Percentiles rank a stretch among this genome's conserved stretches.
phyloP scores from a whole-genome alignment of 2,329 filamentous ascomycete genomes.

The Ascocoryne sarcoides region DNA sequence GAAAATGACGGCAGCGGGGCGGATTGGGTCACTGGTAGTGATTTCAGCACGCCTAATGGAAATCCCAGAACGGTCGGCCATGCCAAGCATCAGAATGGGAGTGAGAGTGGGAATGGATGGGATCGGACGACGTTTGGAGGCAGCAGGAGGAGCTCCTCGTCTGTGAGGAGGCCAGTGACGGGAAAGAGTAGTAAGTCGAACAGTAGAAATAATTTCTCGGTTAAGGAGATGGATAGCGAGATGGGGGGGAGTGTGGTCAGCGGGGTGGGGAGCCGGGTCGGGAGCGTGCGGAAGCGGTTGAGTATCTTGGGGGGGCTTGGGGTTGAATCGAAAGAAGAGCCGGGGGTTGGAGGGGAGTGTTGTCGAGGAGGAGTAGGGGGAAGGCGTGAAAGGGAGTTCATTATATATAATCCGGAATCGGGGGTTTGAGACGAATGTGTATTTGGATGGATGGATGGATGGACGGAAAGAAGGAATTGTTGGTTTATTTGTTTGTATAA shows the following conservation, averaged over 20 bases:
- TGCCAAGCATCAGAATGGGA: not conserved
- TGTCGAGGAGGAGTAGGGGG: no score
- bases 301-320: conserved; percentile 26
- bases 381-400: no score
- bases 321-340: conserved; percentile 26
- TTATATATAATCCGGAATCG: no score
- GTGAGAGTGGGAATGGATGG: not conserved
- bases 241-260: conserved; percentile 13
- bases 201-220: not conserved
- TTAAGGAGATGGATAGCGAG: conserved; percentile 6
- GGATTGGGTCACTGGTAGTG: not conserved
- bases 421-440: no score
- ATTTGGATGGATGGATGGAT: no score
- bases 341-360: no score
- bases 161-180: conserved; percentile 11
- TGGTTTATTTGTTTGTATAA: no score
- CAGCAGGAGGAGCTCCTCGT: no score
- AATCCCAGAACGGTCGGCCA: not conserved
- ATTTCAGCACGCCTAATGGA: not conserved
- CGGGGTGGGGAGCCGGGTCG: conserved; percentile 23
- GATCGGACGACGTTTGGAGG: not conserved
- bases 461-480: no score
- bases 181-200: conserved; percentile 4
- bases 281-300: conserved; percentile 26
- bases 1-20: not conserved